phyloP scores from a whole-genome alignment of 1,284 basidiomycete genomes.

The Naganishia sp. region DNA sequence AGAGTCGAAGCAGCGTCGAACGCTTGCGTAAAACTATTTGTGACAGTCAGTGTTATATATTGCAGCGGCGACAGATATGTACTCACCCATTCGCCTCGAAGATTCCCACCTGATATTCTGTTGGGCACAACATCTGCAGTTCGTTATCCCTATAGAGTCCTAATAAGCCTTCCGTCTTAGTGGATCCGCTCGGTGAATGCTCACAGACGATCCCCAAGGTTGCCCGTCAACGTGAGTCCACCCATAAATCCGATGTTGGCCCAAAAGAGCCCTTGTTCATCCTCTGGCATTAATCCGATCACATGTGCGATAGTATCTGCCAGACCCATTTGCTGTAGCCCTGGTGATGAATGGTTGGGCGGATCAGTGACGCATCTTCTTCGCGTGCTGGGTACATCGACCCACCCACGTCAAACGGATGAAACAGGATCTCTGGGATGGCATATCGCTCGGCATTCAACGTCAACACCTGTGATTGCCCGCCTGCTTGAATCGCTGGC shows the following conservation, averaged over 20 bases:
- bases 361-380: neutral
- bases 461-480: slow-evolving; percentile 73
- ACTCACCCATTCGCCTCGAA: slow-evolving; percentile 73
- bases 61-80: slow-evolving; percentile 15
- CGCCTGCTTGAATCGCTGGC: slow-evolving; percentile 1
- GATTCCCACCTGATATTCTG: slow-evolving; percentile 70
- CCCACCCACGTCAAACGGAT: slow-evolving; percentile 82
- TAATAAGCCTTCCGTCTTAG: slow-evolving; percentile 52
- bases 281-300: slow-evolving; percentile 70
- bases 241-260: slow-evolving; percentile 86
- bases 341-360: slow-evolving; percentile 56
- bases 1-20: slow-evolving; percentile 69
- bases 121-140: slow-evolving; percentile 73
- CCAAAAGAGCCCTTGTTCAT: slow-evolving; percentile 89
- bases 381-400: slow-evolving; percentile 1
- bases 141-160: slow-evolving; percentile 58
- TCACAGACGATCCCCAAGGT: slow-evolving; percentile 71
- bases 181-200: slow-evolving; percentile 33
- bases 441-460: slow-evolving; percentile 89
- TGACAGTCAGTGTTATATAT: slow-evolving; percentile 15
- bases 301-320: slow-evolving; percentile 71
- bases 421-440: slow-evolving; percentile 85
- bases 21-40: slow-evolving; percentile 71
- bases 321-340: slow-evolving; percentile 77
- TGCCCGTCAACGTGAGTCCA: slow-evolving; percentile 73